phyloP scores from a whole-genome alignment of 352 stramenopile species.

The Thalassiosira mediterranea region DNA sequence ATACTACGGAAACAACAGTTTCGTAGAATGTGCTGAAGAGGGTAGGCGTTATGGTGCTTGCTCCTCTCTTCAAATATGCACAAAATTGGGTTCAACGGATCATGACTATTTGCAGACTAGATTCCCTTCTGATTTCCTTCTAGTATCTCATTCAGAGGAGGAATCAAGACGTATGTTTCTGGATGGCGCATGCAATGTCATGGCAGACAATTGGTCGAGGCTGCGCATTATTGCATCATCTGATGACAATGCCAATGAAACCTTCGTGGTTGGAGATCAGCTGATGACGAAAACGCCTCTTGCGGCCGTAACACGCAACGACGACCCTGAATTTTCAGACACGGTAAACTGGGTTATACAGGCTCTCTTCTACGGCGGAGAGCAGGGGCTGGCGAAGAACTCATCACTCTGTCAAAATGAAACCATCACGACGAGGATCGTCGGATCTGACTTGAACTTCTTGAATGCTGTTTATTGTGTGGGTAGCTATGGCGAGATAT shows the following conservation, averaged over 20 bases:
- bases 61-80: constrained; percentile 6
- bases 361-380: no score
- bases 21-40: constrained; percentile 4
- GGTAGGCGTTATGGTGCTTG: constrained; percentile 4
- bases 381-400: not conserved
- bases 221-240: no score
- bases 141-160: not conserved
- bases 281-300: constrained; percentile 11
- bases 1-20: constrained; percentile 5
- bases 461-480: not conserved
- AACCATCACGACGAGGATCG: not conserved
- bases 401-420: not conserved
- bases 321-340: not conserved
- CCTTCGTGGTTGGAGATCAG: constrained; percentile 19
- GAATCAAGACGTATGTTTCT: not conserved
- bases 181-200: constrained; percentile 11
- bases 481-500: not conserved
- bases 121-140: constrained; percentile 4
- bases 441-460: not conserved
- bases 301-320: not conserved
- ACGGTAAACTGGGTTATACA: not conserved
- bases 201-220: constrained; percentile 2
- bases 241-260: no score
- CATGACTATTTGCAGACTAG: not conserved
- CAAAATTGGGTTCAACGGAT: not conserved